phyloP scores from a whole-genome alignment of 495 filamentous ascomycete species.

The Parmelia sp. region DNA sequence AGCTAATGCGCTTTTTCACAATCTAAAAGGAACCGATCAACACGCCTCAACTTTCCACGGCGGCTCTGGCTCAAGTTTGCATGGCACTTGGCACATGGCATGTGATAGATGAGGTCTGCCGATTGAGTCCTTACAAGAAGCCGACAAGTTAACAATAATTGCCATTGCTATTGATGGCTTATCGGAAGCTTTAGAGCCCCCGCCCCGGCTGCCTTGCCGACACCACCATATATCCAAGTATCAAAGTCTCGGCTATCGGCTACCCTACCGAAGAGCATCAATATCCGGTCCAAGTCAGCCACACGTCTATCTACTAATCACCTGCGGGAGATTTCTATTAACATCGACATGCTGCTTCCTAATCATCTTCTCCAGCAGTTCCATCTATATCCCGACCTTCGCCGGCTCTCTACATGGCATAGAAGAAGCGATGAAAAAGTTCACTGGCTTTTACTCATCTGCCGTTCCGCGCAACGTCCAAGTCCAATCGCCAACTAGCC shows the following conservation, averaged over 20 bases:
- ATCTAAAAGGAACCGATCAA: no score
- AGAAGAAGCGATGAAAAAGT: not conserved
- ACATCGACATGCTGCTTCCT: not conserved
- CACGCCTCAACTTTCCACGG: no score
- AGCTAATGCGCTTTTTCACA: no score
- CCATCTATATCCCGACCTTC: not conserved
- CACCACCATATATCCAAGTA: not conserved
- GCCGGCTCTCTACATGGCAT: not conserved
- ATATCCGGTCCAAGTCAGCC: not conserved
- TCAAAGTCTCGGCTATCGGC: not conserved
- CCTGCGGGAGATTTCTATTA: not conserved
- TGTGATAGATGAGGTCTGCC: no score
- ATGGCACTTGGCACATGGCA: no score
- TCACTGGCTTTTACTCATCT: not conserved
- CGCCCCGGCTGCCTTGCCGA: not conserved
- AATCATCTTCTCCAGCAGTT: not conserved
- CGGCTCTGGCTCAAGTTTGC: no score
- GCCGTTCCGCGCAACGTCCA: conserved; percentile 5
- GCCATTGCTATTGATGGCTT: no score
- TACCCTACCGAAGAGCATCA: not conserved
- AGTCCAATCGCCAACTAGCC: conserved; percentile 1
- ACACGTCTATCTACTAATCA: not conserved
- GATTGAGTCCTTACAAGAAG: no score
- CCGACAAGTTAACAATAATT: no score
- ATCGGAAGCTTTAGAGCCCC: no score